Conservation (phyloP, 345 rosid species). For the Ceriops tagal region DNA sequence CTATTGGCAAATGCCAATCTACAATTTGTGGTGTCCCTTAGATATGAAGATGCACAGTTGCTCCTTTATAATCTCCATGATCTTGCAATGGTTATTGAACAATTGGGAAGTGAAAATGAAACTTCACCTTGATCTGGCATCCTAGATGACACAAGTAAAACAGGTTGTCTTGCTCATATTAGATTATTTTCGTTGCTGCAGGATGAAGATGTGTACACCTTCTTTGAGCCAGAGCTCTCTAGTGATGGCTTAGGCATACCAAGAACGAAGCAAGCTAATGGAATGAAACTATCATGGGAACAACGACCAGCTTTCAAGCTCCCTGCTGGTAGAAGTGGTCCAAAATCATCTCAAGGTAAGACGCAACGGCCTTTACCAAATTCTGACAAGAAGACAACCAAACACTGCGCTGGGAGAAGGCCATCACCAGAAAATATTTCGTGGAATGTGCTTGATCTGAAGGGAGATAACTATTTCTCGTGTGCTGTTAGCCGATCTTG, state of each 20-base stretch:
- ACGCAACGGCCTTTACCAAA: conserved; percentile 47
- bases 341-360: conserved; percentile 62
- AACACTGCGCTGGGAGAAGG: conserved; percentile 40
- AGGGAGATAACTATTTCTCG: conserved; percentile 94
- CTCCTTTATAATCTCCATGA: too few species aligned
- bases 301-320: conserved; percentile 53
- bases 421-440: conserved; percentile 75
- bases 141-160: too few species aligned
- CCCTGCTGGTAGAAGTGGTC: conserved; percentile 55
- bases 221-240: conserved; percentile 97
- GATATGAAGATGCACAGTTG: too few species aligned
- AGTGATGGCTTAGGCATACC: conserved; percentile 46
- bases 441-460: conserved; percentile 97
- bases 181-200: conserved; percentile 16
- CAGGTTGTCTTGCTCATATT: neutral
- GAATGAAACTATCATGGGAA: conserved; percentile 50
- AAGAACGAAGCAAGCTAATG: conserved; percentile 64
- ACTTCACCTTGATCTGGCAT: too few species aligned
- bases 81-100: too few species aligned
- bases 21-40: too few species aligned
- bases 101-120: too few species aligned
- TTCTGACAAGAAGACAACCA: conserved; percentile 44
- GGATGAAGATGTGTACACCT: conserved; percentile 98
- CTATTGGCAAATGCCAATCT: too few species aligned
- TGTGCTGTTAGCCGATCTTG: conserved; percentile 86